phyloP scores from a whole-genome alignment of 768 basidiomycete genomes.

The Nevesoporus exiguus region DNA sequence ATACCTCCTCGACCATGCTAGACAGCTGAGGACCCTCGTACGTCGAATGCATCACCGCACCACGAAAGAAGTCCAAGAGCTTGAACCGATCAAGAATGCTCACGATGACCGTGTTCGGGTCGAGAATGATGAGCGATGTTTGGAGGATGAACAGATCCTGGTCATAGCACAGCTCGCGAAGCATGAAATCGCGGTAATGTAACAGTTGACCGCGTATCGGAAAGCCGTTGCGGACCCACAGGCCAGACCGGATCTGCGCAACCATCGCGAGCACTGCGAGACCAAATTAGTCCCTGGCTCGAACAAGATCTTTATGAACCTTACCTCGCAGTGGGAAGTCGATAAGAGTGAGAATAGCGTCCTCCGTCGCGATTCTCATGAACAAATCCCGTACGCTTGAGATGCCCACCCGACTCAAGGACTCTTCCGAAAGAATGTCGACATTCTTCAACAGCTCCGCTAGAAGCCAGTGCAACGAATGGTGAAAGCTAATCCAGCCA shows the following conservation, averaged over 20 bases:
- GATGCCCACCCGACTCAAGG: slow-evolving; percentile 49
- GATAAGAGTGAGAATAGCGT: slow-evolving; percentile 69
- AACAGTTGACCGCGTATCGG: slow-evolving; percentile 91
- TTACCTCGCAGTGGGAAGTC: slow-evolving; percentile 88
- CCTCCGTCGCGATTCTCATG: slow-evolving; percentile 57
- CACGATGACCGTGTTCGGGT: slow-evolving; percentile 76
- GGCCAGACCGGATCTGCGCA: slow-evolving; percentile 89
- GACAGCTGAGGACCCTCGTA: slow-evolving; percentile 73
- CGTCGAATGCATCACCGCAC: slow-evolving; percentile 45
- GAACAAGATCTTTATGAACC: slow-evolving; percentile 23
- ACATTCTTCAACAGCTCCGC: slow-evolving; percentile 87
- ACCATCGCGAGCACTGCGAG: slow-evolving; percentile 78
- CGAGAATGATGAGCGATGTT: slow-evolving; percentile 72
- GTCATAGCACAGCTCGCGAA: slow-evolving; percentile 94
- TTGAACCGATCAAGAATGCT: slow-evolving; percentile 90
- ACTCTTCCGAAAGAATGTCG: slow-evolving; percentile 56
- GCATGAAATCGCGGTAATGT: slow-evolving; percentile 94
- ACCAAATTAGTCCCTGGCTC: background rate
- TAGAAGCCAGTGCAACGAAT: slow-evolving; percentile 86
- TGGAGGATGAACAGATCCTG: slow-evolving; percentile 93
- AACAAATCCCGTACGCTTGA: slow-evolving; percentile 59
- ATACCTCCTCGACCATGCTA: slow-evolving; percentile 88
- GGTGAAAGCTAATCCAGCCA: slow-evolving; percentile 89
- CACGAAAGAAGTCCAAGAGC: slow-evolving; percentile 75
- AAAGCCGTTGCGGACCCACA: slow-evolving; percentile 98